phyloP scores from a whole-genome alignment of 179 eudicot genomes.

The Patellifolia procumbens region DNA sequence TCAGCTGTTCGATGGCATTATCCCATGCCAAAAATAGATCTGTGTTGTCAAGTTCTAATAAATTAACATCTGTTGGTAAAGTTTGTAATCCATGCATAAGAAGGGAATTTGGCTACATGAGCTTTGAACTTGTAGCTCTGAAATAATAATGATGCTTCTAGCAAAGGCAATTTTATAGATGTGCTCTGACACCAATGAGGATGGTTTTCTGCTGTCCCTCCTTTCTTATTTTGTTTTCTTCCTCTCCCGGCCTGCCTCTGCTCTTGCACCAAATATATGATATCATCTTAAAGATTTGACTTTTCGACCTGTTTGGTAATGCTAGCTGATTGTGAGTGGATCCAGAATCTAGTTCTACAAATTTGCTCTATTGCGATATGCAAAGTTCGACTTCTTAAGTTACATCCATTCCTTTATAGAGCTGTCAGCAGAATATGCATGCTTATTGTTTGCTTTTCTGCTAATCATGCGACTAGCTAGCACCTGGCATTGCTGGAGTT shows the following conservation, averaged over 20 bases:
- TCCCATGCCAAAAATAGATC: not conserved
- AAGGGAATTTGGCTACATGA: not conserved
- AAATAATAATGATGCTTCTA: not conserved
- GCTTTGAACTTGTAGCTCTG: not conserved
- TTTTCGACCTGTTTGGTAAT: not conserved
- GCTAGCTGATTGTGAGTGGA: not conserved
- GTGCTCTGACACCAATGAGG: not conserved
- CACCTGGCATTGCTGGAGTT: not conserved
- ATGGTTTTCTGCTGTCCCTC: not conserved
- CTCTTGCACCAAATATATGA: not conserved
- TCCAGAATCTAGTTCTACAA: not conserved
- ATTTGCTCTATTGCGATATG: not conserved
- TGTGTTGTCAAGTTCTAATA: not conserved
- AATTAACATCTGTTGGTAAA: constrained; percentile 4
- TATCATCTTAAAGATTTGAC: not conserved
- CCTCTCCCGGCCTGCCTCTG: not conserved
- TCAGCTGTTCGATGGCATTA: not conserved
- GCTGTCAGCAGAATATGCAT: not conserved
- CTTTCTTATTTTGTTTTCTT: not conserved
- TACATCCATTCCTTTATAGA: not conserved
- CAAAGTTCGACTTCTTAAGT: not conserved
- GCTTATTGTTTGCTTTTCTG: not conserved
- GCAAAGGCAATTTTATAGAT: not conserved
- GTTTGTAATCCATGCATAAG: not conserved
- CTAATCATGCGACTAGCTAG: not conserved